Evolutionary conservation across 306 rosid genomes (phyloP).

Genomic region (Hippophae tibetana): DNA sequence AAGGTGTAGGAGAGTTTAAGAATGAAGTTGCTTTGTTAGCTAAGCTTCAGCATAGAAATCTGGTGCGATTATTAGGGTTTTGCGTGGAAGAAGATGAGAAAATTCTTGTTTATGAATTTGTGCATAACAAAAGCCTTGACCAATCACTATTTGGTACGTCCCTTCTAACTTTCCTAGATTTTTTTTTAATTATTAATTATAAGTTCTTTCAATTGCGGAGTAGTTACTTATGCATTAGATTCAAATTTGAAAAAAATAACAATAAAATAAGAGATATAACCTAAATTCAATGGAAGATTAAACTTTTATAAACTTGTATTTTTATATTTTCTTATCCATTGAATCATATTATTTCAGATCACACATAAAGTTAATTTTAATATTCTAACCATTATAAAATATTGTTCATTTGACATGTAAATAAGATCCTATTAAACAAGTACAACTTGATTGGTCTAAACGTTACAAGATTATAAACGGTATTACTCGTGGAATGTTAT

Average conservation of each 20-base stretch:
- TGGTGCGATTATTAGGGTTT: conserved; percentile 5
- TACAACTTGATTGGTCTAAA: conserved; percentile 13
- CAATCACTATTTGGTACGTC: conserved; percentile 12
- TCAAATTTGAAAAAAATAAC: too few relatives aligned
- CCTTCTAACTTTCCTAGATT: neutral
- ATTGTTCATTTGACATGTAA: neutral
- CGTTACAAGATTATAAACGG: conserved; percentile 3
- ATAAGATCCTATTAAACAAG: conserved; percentile 1
- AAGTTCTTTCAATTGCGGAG: too few relatives aligned
- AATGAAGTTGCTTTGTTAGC: conserved; percentile 10
- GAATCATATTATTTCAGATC: too few relatives aligned
- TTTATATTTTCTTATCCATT: too few relatives aligned
- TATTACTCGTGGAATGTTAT: conserved; percentile 20
- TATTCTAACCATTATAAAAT: too few relatives aligned
- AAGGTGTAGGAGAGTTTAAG: conserved; percentile 11
- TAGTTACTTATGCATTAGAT: too few relatives aligned
- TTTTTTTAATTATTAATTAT: neutral
- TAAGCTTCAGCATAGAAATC: conserved; percentile 12
- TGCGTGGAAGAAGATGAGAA: neutral
- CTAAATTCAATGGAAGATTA: too few relatives aligned
- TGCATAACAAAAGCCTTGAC: conserved; percentile 23
- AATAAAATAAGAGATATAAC: too few relatives aligned
- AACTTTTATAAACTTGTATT: too few relatives aligned
- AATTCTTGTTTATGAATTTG: conserved; percentile 1
- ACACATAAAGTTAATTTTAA: too few relatives aligned